Conservation (phyloP, 495 filamentous ascomycete species). For the Trichoderma reesei region DNA sequence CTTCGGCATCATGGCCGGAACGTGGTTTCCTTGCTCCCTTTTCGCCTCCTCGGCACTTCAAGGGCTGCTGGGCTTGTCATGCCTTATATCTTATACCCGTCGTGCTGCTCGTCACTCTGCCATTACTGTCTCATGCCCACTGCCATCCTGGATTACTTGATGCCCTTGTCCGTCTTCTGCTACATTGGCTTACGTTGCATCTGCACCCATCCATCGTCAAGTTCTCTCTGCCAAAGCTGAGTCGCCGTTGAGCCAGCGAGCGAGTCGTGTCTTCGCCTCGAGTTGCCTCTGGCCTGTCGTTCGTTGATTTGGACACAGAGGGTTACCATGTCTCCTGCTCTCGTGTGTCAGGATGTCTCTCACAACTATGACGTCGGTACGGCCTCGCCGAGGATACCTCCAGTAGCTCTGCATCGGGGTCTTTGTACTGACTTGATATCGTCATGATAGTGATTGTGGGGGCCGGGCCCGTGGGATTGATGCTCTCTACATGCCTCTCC, state of each 20-base stretch:
- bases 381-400: not conserved
- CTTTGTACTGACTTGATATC: not conserved
- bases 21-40: not conserved
- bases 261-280: not conserved
- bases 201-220: no score
- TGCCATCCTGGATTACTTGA: no score
- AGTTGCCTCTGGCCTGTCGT: not conserved
- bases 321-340: conserved; percentile 1
- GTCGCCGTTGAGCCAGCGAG: no score
- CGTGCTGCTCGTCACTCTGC: not conserved
- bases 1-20: not conserved
- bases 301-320: no score
- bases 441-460: conserved; percentile 60
- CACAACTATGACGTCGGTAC: conserved; percentile 4
- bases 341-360: not conserved
- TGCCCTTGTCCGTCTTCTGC: no score
- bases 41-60: not conserved
- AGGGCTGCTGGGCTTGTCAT: not conserved
- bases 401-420: not conserved
- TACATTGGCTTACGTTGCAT: no score
- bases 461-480: conserved; percentile 78
- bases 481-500: conserved; percentile 71
- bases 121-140: not conserved
- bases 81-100: not conserved
- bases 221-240: no score